phyloP scores from a whole-genome alignment of 2,329 filamentous ascomycete species.

The Colletotrichum falcatum region DNA sequence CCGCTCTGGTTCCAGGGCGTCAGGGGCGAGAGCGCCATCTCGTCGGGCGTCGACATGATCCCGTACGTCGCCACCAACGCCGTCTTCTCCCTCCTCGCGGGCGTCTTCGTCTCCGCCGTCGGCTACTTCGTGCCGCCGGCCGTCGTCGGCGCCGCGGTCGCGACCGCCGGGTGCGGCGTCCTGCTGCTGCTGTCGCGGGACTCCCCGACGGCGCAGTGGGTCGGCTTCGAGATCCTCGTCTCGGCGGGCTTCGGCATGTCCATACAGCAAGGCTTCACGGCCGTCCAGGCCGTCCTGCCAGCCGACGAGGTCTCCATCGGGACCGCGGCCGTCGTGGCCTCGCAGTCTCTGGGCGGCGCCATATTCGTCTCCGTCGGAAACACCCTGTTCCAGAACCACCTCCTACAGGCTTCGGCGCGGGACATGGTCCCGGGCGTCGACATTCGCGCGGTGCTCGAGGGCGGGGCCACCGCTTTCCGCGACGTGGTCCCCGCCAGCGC shows the following conservation, averaged over 20 bases:
- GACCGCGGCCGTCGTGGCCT: constrained; percentile 50
- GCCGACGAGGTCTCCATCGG: constrained; percentile 46
- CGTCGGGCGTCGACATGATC: constrained; percentile 50
- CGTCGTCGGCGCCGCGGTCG: constrained; percentile 47
- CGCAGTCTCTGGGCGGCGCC: constrained; percentile 55
- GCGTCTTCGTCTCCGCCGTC: constrained; percentile 55
- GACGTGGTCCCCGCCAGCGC: constrained; percentile 57
- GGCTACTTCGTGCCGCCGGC: constrained; percentile 53
- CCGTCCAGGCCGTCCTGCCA: constrained; percentile 49
- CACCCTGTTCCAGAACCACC: constrained; percentile 53
- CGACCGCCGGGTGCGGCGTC: constrained; percentile 51
- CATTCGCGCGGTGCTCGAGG: constrained; percentile 47
- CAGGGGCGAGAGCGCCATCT: constrained; percentile 47
- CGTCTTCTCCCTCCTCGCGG: constrained; percentile 47
- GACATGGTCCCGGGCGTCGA: constrained; percentile 26
- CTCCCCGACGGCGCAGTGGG: constrained; percentile 52
- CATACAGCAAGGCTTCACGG: constrained; percentile 59
- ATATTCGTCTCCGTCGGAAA: constrained; percentile 58
- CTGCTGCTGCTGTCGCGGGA: constrained; percentile 52
- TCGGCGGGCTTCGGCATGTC: constrained; percentile 55
- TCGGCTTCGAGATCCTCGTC: constrained; percentile 60
- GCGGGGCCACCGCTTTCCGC: constrained; percentile 65
- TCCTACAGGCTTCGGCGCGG: constrained; percentile 46
- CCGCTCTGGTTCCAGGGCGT: constrained; percentile 56
- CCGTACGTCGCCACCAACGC: constrained; percentile 49